A percentile compares a stretch with the other conserved stretches of the same genome.
Evolutionary conservation across 2,329 filamentous ascomycete species (phyloP).

Genomic region (Graphilbum fragrans): DNA sequence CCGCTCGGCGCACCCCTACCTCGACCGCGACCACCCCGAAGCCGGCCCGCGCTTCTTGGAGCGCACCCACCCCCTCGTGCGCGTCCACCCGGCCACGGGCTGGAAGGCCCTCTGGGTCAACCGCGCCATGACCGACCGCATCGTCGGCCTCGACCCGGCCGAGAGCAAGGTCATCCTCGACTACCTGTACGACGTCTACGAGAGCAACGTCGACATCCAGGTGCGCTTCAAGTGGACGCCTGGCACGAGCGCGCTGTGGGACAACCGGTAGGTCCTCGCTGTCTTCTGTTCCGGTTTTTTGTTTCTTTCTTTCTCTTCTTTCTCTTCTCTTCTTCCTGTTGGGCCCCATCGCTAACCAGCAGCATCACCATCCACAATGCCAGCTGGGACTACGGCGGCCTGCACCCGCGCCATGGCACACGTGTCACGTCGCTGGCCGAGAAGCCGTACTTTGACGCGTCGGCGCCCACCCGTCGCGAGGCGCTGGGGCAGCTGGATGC

Average conservation of each 20-base stretch:
- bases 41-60: slow-evolving; percentile 55
- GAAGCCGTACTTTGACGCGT: slow-evolving; percentile 53
- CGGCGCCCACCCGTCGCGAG: slow-evolving; percentile 54
- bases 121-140: slow-evolving; percentile 53
- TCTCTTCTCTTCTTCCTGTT: not conserved
- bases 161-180: slow-evolving; percentile 58
- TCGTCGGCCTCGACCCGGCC: slow-evolving; percentile 55
- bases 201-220: slow-evolving; percentile 60
- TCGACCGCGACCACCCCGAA: slow-evolving; percentile 49
- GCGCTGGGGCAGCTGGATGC: slow-evolving; percentile 51
- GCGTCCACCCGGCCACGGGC: slow-evolving; percentile 57
- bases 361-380: slow-evolving; percentile 65
- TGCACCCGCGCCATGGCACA: slow-evolving; percentile 57
- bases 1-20: slow-evolving; percentile 51
- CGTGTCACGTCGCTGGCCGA: slow-evolving; percentile 60
- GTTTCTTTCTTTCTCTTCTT: not conserved
- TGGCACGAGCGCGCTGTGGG: slow-evolving; percentile 55
- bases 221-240: slow-evolving; percentile 61
- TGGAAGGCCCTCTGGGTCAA: slow-evolving; percentile 68
- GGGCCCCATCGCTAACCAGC: not conserved
- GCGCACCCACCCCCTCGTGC: slow-evolving; percentile 54
- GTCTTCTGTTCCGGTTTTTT: no score
- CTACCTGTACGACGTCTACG: slow-evolving; percentile 57
- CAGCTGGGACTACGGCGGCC: slow-evolving; percentile 60
- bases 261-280: slow-evolving; percentile 39